Conservation (phyloP, 441 rosid species). For the Populus tomentosa region DNA sequence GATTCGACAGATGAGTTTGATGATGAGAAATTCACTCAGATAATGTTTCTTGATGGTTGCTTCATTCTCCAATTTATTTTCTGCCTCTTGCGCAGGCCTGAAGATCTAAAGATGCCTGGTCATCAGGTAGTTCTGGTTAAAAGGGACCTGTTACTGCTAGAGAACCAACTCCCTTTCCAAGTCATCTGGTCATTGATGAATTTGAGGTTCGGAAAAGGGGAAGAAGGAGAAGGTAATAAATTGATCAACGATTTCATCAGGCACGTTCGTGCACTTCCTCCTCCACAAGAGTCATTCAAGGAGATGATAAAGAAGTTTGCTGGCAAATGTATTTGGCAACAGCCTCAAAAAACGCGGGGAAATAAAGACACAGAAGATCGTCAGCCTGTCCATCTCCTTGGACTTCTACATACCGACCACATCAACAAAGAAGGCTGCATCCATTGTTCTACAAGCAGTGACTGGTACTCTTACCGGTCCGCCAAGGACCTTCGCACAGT, state of each 20-base stretch:
- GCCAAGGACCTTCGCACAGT: neutral
- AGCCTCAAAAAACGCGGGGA: too few species aligned
- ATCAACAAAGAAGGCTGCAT: neutral
- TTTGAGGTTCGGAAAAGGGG: neutral
- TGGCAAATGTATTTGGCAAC: too few species aligned
- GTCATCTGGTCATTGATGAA: neutral
- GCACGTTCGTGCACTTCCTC: too few species aligned
- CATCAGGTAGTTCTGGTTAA: neutral
- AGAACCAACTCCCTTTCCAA: constrained; percentile 17
- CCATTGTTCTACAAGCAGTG: neutral
- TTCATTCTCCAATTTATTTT: constrained; percentile 11
- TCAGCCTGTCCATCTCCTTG: constrained; percentile 15
- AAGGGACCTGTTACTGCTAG: constrained; percentile 16
- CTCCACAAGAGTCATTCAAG: too few species aligned
- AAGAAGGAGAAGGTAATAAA: too few species aligned
- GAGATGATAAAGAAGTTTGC: too few species aligned
- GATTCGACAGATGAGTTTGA: neutral
- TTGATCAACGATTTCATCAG: too few species aligned
- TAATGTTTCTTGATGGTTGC: constrained; percentile 22
- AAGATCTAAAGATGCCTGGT: neutral
- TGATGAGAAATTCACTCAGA: neutral
- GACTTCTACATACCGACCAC: neutral
- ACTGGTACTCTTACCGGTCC: neutral
- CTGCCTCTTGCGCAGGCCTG: neutral
- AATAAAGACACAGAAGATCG: too few species aligned